phyloP scores from a whole-genome alignment of 1,284 basidiomycete genomes.

The Papiliotrema terrestris region DNA sequence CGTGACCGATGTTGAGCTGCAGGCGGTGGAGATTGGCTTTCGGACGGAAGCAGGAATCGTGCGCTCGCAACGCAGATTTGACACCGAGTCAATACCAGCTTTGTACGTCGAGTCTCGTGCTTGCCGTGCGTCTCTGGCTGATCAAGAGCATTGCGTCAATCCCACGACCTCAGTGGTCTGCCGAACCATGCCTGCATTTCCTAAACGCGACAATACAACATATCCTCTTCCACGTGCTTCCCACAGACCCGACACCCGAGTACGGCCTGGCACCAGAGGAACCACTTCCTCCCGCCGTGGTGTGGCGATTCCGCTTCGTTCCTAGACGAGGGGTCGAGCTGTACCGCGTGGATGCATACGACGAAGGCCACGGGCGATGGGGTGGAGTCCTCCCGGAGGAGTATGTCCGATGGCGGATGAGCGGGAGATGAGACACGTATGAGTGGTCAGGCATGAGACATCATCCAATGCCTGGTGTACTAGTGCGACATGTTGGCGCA shows the following conservation, averaged over 20 bases:
- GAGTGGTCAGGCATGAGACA: too few species aligned
- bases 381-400: constrained; percentile 39
- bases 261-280: constrained; percentile 9
- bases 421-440: not conserved
- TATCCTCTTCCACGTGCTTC: constrained; percentile 30
- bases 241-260: constrained; percentile 30
- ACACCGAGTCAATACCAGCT: constrained; percentile 67
- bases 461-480: too few species aligned
- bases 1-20: constrained; percentile 9
- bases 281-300: constrained; percentile 26
- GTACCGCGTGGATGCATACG: constrained; percentile 18
- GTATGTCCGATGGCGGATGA: constrained; percentile 41
- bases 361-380: constrained; percentile 31
- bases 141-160: constrained; percentile 24
- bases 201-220: constrained; percentile 34
- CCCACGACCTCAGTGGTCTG: constrained; percentile 31
- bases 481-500: too few species aligned
- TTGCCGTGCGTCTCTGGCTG: not conserved
- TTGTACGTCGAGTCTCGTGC: constrained; percentile 39
- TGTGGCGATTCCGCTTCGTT: constrained; percentile 41
- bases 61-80: constrained; percentile 61
- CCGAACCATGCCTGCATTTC: constrained; percentile 33
- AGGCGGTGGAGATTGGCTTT: constrained; percentile 90
- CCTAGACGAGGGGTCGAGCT: constrained; percentile 41
- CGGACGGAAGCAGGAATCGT: constrained; percentile 72